Conservation (phyloP, 306 rosid genomes). For the Senna tora region DNA sequence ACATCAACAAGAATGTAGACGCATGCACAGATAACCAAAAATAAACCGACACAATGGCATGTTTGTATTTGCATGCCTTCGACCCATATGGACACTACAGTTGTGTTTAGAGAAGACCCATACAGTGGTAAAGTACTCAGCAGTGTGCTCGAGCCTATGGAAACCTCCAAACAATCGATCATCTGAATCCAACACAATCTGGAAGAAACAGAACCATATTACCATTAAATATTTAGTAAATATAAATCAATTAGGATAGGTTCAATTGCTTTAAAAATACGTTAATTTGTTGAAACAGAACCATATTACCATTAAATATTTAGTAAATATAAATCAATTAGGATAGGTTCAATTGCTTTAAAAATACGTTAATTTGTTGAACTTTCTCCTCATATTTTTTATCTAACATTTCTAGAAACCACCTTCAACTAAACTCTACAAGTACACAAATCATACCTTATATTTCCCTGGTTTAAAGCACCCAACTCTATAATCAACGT, state of each 20-base stretch:
- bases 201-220: conserved; percentile 26
- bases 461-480: conserved; percentile 87
- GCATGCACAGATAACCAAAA: conserved; percentile 26
- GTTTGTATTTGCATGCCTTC: neutral
- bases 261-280: neutral
- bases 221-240: neutral
- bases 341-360: neutral
- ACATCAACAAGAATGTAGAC: conserved; percentile 23
- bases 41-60: conserved; percentile 5
- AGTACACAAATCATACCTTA: conserved; percentile 54
- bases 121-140: conserved; percentile 75
- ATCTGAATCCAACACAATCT: conserved; percentile 95
- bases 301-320: neutral
- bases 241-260: too few relatives aligned
- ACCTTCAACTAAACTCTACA: neutral
- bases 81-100: neutral
- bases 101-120: conserved; percentile 37
- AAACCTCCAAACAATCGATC: conserved; percentile 74
- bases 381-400: conserved; percentile 15
- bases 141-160: conserved; percentile 62
- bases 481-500: conserved; percentile 77
- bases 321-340: too few relatives aligned
- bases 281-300: neutral
- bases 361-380: neutral
- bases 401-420: neutral